Base-by-base conservation (phyloP, 208 protist species). In the Wallacemonas sp. region DNA sequence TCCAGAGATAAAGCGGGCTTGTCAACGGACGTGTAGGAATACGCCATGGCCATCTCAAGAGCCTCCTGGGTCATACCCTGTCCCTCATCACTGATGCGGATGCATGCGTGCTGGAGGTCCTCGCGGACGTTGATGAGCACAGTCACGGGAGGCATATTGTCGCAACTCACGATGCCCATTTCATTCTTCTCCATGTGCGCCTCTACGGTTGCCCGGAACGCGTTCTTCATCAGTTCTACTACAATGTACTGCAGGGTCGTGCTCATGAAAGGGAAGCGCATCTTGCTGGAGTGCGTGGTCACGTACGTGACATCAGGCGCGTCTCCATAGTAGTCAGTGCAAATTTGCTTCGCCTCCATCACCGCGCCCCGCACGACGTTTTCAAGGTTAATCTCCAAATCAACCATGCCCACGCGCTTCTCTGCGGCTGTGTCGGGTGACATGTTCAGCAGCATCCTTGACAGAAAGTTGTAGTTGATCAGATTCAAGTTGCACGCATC, bases 201-300 rank as follows among this genome's bases (percentile, higher is more conserved):
- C 63, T 97, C 91, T 8, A 96, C 82, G 11, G 85, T 93, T 6
- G 93, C 95, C 15, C 96, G 83, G 65, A 98, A 88, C 2, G 93
- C 93, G 73, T 98, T 98, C 77, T 98, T 98, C 75, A 98, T 82
- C 42, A 98, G 51, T 69, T 98, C 97, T 21, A 98, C 70, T 17
- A 98, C 79, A 59, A 98, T 92, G 77, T 98, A 97, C 44, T 94
- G 90, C 26, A 98, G 89, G 39, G 97, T 97, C 19, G 90, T 95
- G 33, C 90, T 91, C 76, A 98, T 94, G 71, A 97, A 96, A 2
- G 95, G 75, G 71, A 98, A 96, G 22, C 71, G 74, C 41, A 95
- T 68, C 60, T 65, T 68, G 41, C 90, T 77, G 15, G 62, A 65
- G 75, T 90, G 75, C 0, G 77, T 84, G 1, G 81, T 86, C 44